These are phyloP conservation scores for Podospora sp. DNA, from an alignment of 495 filamentous ascomycete genomes.

Conservation along the genomic window DNA sequence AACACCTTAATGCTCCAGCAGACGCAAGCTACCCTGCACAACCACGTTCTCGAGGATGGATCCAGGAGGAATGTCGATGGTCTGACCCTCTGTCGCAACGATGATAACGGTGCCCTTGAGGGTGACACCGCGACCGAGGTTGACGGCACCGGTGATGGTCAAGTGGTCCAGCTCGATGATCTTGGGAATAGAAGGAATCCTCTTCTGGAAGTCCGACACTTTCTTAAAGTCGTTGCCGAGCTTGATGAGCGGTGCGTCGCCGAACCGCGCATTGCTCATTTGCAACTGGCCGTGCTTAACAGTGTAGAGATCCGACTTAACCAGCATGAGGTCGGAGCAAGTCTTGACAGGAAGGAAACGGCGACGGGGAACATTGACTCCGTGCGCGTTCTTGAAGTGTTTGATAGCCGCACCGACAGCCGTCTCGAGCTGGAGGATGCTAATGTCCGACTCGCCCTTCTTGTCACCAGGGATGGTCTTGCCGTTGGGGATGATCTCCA, in stretches of 20 bases:
- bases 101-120: constrained; percentile 99
- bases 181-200: constrained; percentile 92
- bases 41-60: constrained; percentile 98
- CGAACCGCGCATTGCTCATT: constrained; percentile 94
- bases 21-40: constrained; percentile 94
- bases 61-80: constrained; percentile 96
- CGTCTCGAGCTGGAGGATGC: constrained; percentile 97
- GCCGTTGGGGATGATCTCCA: constrained; percentile 99
- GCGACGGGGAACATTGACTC: constrained; percentile 96
- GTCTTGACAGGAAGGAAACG: constrained; percentile 99
- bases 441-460: constrained; percentile 98
- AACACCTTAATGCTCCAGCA: constrained; percentile 81
- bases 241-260: constrained; percentile 99
- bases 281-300: constrained; percentile 97
- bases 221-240: constrained; percentile 99
- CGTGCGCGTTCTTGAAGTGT: constrained; percentile 97
- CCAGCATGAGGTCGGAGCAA: constrained; percentile 98
- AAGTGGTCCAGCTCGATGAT: constrained; percentile 98
- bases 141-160: constrained; percentile 95
- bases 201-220: constrained; percentile 99
- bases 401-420: constrained; percentile 98
- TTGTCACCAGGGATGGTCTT: constrained; percentile 98
- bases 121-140: constrained; percentile 90
- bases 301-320: constrained; percentile 99
- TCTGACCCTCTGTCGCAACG: constrained; percentile 95